A percentile compares a stretch with the other conserved stretches of the same genome.
Conservation (phyloP, 495 filamentous ascomycete genomes). For the Aspergillus wentii region DNA sequence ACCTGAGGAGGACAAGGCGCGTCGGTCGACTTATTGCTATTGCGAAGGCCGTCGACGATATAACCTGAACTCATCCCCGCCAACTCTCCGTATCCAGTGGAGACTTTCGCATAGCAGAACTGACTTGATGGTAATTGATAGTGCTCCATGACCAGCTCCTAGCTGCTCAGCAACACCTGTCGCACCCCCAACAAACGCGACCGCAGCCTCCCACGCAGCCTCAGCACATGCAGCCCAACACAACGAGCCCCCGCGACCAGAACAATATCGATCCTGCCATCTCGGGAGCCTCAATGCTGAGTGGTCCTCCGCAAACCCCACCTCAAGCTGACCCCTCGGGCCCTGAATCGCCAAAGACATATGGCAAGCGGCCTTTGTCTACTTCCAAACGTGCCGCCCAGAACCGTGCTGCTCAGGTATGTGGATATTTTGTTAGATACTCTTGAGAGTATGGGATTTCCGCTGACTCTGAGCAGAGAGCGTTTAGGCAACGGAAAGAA, state of each 20-base stretch:
- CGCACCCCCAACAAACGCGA: conserved; percentile 33
- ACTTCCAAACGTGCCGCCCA: conserved; percentile 95
- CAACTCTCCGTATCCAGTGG: too few relatives aligned
- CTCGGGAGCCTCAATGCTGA: conserved; percentile 38
- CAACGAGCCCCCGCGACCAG: conserved; percentile 42
- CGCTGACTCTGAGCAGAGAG: conserved; percentile 55
- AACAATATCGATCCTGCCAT: conserved; percentile 51
- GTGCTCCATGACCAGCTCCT: conserved; percentile 53
- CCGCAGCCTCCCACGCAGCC: conserved; percentile 32
- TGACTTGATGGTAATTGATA: conserved; percentile 19
- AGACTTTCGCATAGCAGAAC: too few relatives aligned
- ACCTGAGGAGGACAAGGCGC: background rate
- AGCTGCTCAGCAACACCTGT: conserved; percentile 41
- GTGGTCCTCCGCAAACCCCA: conserved; percentile 32
- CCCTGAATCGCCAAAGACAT: conserved; percentile 40
- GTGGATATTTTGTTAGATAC: conserved; percentile 11
- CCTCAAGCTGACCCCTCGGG: conserved; percentile 32
- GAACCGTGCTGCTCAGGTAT: conserved; percentile 93
- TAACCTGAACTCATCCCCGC: too few relatives aligned
- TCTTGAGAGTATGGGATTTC: background rate
- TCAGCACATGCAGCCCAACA: conserved; percentile 38
- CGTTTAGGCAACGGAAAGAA: conserved; percentile 96
- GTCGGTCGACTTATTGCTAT: background rate
- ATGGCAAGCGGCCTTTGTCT: conserved; percentile 82
- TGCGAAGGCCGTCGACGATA: too few relatives aligned